These are phyloP conservation scores for Phytopythium kandeliae DNA, from an alignment of 352 stramenopile species.

Conservation along the genomic window DNA sequence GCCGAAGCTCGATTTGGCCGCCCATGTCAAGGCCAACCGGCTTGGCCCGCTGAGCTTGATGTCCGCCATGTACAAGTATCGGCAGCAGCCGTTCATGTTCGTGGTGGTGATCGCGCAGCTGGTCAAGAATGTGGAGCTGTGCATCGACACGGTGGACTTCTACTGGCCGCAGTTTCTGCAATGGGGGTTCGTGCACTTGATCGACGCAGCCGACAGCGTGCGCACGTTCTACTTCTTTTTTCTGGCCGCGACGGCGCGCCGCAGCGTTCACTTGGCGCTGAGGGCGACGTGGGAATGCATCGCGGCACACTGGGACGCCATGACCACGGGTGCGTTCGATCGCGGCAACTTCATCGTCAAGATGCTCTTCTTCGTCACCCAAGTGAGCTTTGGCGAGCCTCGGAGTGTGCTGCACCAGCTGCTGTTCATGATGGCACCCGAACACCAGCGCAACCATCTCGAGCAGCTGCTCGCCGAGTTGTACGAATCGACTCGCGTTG, in stretches of 20 bases:
- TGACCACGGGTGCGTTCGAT: constrained; percentile 31
- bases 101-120: constrained; percentile 57
- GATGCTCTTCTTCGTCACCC: constrained; percentile 61
- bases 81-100: constrained; percentile 66
- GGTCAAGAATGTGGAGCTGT: constrained; percentile 49
- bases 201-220: constrained; percentile 39
- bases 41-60: constrained; percentile 48
- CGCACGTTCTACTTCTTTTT: constrained; percentile 65
- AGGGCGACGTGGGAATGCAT: constrained; percentile 65
- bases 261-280: constrained; percentile 47
- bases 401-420: constrained; percentile 37
- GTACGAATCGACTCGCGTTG: constrained; percentile 29
- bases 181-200: constrained; percentile 48
- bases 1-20: constrained; percentile 34
- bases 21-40: constrained; percentile 28
- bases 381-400: constrained; percentile 47
- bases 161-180: constrained; percentile 70
- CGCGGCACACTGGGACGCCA: constrained; percentile 55
- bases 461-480: constrained; percentile 28
- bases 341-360: constrained; percentile 40
- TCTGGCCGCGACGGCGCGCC: constrained; percentile 39
- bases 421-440: constrained; percentile 32
- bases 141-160: constrained; percentile 51
- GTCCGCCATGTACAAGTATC: constrained; percentile 60
- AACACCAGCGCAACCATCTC: constrained; percentile 38